Base-by-base conservation (phyloP, 768 basidiomycete species). In the Lactarius akahatsu region DNA sequence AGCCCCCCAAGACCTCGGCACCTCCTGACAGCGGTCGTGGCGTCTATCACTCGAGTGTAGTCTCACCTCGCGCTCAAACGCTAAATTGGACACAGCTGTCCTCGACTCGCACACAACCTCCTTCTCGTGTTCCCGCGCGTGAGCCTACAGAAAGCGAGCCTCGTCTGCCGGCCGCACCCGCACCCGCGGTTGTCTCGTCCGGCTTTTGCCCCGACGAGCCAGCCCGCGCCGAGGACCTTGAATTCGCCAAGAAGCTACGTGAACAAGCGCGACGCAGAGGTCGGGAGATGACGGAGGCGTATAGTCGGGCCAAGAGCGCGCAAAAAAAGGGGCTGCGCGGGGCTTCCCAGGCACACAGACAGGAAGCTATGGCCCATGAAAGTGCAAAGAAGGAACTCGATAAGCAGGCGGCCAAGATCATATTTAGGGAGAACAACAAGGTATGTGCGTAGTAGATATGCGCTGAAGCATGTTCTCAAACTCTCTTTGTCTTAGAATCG, bases 361-460 rank as follows among this genome's bases (percentile, higher is more conserved):
- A 45, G 18, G 10, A 16, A 2, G 62, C 34, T 1, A 38, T 30
- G 2, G 15, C 52, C 4, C 43, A 56, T 9, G 18, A 63, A 36
- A 56, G 32, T 16, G 10, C n/a, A 15, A 67, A 11, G 62, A 36
- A 56, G 34, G 20, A 16, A 6, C 9, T 59, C 20, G 13, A 67
- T 60, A 34, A 28, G 54, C 45, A 9, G 10, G 66, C 66, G 1
- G 66, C 65, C 15, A 18, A 30, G 23, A 56, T 67, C 6, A 40
- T 60, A 9, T 63, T 67, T 15, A 56, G 3, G 43, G 26, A 59
- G 41, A 67, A 67, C 2, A 67, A 67, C 40, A 58, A 67, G 66
- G 66, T 67, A 47, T 23, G 61, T 2, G 2, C n/a, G n/a, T n/a
- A 7, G 18, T 10, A 40, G 20, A 32, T 18, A 52, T 52, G 10